Evolutionary conservation across 441 rosid species (phyloP).

Genomic region (Metrosideros polymorpha): DNA sequence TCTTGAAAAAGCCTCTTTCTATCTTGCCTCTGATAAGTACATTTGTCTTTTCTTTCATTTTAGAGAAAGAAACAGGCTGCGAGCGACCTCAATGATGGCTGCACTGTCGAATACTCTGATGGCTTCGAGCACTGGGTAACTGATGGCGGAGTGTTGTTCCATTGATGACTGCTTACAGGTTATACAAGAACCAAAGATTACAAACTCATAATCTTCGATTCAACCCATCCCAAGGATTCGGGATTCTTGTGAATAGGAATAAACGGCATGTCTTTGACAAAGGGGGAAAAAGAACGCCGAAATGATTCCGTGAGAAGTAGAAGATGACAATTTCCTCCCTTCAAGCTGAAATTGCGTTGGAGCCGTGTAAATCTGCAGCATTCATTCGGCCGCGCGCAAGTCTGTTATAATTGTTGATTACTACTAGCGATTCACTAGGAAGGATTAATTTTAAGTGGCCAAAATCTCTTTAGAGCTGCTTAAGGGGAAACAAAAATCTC

Average conservation of each 20-base stretch:
- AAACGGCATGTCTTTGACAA: background rate
- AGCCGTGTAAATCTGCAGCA: background rate
- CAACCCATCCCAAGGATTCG: constrained; percentile 49
- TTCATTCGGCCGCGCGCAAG: background rate
- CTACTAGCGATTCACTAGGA: background rate
- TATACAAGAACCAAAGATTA: constrained; percentile 1
- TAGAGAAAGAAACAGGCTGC: constrained; percentile 37
- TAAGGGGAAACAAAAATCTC: background rate
- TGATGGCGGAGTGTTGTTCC: constrained; percentile 46
- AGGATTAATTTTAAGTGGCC: background rate
- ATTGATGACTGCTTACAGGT: constrained; percentile 4
- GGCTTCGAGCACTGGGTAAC: constrained; percentile 60
- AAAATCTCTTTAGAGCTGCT: background rate
- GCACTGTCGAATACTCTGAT: constrained; percentile 25
- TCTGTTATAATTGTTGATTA: background rate
- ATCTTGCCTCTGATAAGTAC: background rate
- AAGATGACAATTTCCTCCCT: background rate
- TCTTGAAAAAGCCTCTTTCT: background rate
- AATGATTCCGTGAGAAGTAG: background rate
- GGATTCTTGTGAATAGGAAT: background rate
- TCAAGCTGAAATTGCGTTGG: background rate
- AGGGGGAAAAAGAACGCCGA: background rate
- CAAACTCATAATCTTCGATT: background rate
- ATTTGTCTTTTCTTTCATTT: background rate
- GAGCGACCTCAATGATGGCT: constrained; percentile 10